Conservation (phyloP, 768 basidiomycete species). For the Pisolithus albus region DNA sequence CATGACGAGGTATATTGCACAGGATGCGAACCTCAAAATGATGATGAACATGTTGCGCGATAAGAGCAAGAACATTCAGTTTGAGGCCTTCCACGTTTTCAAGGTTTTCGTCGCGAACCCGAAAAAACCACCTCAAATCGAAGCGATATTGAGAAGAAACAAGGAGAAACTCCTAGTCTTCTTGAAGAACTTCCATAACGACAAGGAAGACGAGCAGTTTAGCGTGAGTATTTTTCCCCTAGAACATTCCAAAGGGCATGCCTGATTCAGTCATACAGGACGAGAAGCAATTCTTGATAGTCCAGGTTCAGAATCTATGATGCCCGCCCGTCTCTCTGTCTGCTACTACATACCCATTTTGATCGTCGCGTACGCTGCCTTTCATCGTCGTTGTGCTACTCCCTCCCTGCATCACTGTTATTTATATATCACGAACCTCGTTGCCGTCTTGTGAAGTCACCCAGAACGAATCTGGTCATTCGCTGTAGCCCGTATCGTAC, state of each 20-base stretch:
- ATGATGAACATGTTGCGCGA: slow-evolving; percentile 99
- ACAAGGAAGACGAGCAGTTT: slow-evolving; percentile 98
- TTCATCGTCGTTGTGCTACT: background rate
- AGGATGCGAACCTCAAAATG: slow-evolving; percentile 96
- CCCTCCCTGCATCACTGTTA: background rate
- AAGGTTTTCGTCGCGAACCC: slow-evolving; percentile 99
- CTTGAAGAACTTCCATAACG: slow-evolving; percentile 92
- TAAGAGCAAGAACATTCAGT: slow-evolving; percentile 99
- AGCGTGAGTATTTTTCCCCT: slow-evolving; percentile 41
- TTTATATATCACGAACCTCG: background rate
- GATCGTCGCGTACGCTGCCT: background rate
- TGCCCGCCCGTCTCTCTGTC: background rate
- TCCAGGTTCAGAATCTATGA: slow-evolving; percentile 79
- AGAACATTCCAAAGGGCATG: background rate
- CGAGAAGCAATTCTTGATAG: slow-evolving; percentile 94
- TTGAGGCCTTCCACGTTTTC: slow-evolving; percentile 99
- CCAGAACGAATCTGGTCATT: no score
- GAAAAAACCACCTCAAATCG: slow-evolving; percentile 96
- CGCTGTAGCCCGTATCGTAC: no score
- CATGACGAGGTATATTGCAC: slow-evolving; percentile 96
- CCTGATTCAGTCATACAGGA: slow-evolving; percentile 39
- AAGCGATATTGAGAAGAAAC: slow-evolving; percentile 83
- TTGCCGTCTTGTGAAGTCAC: no score
- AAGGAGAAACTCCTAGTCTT: slow-evolving; percentile 90
- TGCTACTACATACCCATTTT: background rate